Base-by-base conservation (phyloP, 495 filamentous ascomycete species). In the Aspergillus kassunensis region DNA sequence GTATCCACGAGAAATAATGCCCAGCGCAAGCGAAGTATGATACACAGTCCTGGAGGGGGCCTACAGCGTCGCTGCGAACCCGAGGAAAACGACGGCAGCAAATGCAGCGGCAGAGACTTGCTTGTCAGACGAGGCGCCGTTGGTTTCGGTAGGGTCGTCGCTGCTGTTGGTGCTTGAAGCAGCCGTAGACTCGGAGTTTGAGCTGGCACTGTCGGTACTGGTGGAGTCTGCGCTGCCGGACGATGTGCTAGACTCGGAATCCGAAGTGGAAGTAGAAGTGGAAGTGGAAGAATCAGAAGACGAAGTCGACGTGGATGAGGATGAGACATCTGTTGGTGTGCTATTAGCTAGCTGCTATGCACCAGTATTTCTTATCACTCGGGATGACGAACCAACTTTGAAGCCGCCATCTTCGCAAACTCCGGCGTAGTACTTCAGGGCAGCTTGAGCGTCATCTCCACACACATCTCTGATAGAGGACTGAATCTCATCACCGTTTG, bases 61-160 rank as follows among this genome's bases (percentile, higher is more conserved):
- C 47, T 57, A 74, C 44, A 74, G 60, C 16, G 68, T 59, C 21
- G 69, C 70, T 9, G 70, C 70, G 39, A 68, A 66, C 5, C 69
- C 70, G 20, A 69, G 48, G 46, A 73, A 73, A 13, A 74, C 54
- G 18, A 66, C 69, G 29, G 70, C 70, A 44, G 58, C 67, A 53
- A 74, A 60, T 9, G 66, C 62, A 21, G 67, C 68, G 39, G 62
- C 62, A 30, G 66, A 66, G 45, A 71, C 54, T 46, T 72, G 62
- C n/a, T 58, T 59, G 43, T 64, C 58, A 10, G 62, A 58, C 15
- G 66, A 53, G 30, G 57, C 60, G 49, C 66, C 30, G n/a, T 46
- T 46, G 16, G 44, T 46, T 30, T 20, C 29, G 18, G 29, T 35
- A 33, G 44, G 19, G 18, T 19, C 20, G 1, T 46, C 30, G 18